Conservation (phyloP, 345 rosid species). For the Angophora floribunda region DNA sequence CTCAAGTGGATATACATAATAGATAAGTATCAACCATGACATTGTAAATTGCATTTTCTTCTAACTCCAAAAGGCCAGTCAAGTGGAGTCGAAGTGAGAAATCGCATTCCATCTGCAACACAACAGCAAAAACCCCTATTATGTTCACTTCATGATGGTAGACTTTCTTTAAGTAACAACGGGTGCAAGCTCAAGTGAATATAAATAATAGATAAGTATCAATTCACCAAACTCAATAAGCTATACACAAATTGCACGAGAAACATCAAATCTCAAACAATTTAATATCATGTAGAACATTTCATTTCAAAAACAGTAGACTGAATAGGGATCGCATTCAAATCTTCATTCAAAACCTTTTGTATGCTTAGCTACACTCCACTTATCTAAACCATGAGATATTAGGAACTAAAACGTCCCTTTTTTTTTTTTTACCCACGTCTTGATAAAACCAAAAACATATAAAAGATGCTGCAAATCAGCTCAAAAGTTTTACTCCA, state of each 20-base stretch:
- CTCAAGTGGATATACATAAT: no score
- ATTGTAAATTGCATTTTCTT: no score
- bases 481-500: neutral
- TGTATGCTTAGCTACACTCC: neutral
- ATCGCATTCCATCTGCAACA: no score
- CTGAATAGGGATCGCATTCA: neutral
- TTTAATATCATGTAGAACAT: no score
- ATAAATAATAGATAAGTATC: neutral
- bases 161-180: no score
- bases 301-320: no score
- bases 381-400: neutral
- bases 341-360: neutral
- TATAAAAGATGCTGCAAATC: neutral
- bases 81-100: no score
- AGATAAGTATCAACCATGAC: neutral
- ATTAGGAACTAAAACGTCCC: neutral
- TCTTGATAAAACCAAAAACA: neutral
- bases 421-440: neutral
- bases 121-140: no score
- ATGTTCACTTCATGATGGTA: no score
- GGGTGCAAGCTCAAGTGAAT: no score
- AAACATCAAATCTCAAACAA: neutral
- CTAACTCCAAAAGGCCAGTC: no score
- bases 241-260: neutral
- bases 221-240: neutral